phyloP scores from a whole-genome alignment of 768 basidiomycete species.

The Sarcomyxa edulis region DNA sequence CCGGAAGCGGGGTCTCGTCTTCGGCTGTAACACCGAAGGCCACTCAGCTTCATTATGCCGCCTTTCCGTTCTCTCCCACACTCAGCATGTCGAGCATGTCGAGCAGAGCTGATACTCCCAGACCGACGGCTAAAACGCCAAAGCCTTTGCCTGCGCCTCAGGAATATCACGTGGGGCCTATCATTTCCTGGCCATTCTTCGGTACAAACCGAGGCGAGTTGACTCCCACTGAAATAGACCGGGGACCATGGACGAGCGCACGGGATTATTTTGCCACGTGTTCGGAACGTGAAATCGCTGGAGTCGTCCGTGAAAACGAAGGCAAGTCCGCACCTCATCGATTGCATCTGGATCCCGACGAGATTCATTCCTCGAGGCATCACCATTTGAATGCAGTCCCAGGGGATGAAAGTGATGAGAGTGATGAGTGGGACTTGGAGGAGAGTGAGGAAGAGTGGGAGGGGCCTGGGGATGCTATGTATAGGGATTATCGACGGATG shows the following conservation, averaged over 20 bases:
- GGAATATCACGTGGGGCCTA: conserved; percentile 66
- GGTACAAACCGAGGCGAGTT: conserved; percentile 78
- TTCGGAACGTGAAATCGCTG: conserved; percentile 62
- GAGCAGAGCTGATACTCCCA: conserved; percentile 13
- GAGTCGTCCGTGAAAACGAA: conserved; percentile 74
- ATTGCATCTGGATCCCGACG: conserved; percentile 77
- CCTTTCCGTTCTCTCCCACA: conserved; percentile 39
- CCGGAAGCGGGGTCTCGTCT: conserved; percentile 21
- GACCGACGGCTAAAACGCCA: conserved; percentile 14
- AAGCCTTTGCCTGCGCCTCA: conserved; percentile 12
- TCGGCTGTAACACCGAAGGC: conserved; percentile 41
- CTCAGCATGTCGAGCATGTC: conserved; percentile 27
- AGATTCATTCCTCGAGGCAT: conserved; percentile 66
- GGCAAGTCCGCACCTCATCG: conserved; percentile 72
- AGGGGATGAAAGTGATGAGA: conserved; percentile 70
- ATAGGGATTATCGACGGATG: conserved; percentile 77
- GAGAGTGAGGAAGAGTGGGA: conserved; percentile 82
- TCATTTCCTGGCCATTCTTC: conserved; percentile 90
- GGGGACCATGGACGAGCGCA: conserved; percentile 73
- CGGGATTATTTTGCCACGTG: conserved; percentile 61
- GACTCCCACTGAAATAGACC: conserved; percentile 57
- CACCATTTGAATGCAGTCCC: conserved; percentile 64
- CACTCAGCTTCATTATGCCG: conserved; percentile 29
- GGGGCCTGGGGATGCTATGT: conserved; percentile 73
- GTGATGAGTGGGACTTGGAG: conserved; percentile 74